Percentiles rank a stretch among this genome's conserved stretches.
Evolutionary conservation across 257 asterid genomes (phyloP).

Genomic region (Plantago elongata): DNA sequence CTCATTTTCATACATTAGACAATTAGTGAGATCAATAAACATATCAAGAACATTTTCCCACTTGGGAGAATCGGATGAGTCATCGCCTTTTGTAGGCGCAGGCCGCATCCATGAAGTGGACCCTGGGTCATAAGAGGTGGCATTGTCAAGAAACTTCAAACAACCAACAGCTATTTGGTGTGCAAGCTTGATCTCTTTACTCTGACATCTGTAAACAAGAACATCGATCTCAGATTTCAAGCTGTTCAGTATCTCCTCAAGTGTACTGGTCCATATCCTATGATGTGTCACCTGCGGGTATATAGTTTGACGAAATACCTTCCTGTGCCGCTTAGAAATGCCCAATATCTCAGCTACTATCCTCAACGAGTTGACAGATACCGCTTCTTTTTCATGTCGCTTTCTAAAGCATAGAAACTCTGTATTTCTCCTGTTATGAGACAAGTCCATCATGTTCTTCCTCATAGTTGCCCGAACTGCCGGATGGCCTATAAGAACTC

Average conservation of each 20-base stretch:
- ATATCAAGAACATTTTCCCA: conserved; percentile 83
- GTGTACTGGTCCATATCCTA: conserved; percentile 59
- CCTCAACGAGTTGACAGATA: conserved; percentile 47
- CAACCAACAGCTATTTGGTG: conserved; percentile 56
- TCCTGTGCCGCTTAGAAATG: conserved; percentile 74
- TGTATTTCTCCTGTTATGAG: conserved; percentile 6
- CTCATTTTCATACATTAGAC: conserved; percentile 42
- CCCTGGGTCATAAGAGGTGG: conserved; percentile 54
- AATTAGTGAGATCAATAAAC: conserved; percentile 50
- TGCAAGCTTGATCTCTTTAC: conserved; percentile 49
- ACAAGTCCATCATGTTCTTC: conserved; percentile 35
- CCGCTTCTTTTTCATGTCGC: conserved; percentile 42
- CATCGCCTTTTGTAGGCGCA: conserved; percentile 39
- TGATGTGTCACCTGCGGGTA: conserved; percentile 78
- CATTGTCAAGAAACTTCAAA: conserved; percentile 45
- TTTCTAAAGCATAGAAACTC: conserved; percentile 35
- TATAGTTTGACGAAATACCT: conserved; percentile 56
- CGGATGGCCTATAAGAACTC: conserved; percentile 54
- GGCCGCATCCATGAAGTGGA: conserved; percentile 89
- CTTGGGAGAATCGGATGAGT: conserved; percentile 30
- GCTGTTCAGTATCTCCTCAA: conserved; percentile 42
- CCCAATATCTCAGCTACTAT: conserved; percentile 53
- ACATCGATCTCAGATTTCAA: conserved; percentile 56
- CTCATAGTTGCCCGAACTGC: conserved; percentile 45
- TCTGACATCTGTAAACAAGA: conserved; percentile 18